Percentiles rank a stretch among this genome's conserved stretches.
These are phyloP conservation scores for Rhododendron williamsianum DNA, from an alignment of 148 eudicot genomes.

Conservation along the genomic window DNA sequence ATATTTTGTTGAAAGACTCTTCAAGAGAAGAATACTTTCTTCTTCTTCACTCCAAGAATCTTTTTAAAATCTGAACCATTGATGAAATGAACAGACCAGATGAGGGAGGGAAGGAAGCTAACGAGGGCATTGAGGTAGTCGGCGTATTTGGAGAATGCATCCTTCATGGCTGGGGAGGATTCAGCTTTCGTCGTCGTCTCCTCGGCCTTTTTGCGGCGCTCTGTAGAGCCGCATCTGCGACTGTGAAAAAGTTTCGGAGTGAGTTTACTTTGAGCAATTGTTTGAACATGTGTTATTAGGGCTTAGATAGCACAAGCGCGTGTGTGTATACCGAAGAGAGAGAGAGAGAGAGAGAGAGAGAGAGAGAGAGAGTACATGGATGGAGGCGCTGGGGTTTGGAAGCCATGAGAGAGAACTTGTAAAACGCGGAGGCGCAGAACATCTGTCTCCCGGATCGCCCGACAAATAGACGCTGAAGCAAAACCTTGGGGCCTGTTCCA, in stretches of 20 bases:
- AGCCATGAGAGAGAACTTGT: slow-evolving; percentile 44
- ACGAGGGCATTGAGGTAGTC: slow-evolving; percentile 77
- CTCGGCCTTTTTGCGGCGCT: slow-evolving; percentile 60
- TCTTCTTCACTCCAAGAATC: too few relatives aligned
- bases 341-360: not conserved
- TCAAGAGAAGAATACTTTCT: not conserved
- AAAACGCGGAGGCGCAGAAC: slow-evolving; percentile 18
- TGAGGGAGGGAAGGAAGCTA: not conserved
- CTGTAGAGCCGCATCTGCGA: slow-evolving; percentile 40
- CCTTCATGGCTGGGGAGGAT: slow-evolving; percentile 45
- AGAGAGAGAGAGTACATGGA: slow-evolving; percentile 12
- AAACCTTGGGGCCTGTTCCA: too few relatives aligned
- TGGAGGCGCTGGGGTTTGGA: slow-evolving; percentile 44
- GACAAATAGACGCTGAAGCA: not conserved
- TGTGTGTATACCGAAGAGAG: not conserved
- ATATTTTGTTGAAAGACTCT: not conserved
- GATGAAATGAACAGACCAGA: not conserved
- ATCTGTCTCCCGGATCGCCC: not conserved
- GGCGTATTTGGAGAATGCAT: slow-evolving; percentile 58
- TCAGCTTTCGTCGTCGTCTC: slow-evolving; percentile 26
- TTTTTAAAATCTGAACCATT: not conserved
- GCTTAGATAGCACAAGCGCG: not conserved
- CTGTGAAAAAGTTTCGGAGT: slow-evolving; percentile 16
- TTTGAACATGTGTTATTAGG: not conserved
- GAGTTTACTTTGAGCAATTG: not conserved